Conservation (phyloP, 2,329 filamentous ascomycete genomes). For the Phaeoacremonium minimum region DNA sequence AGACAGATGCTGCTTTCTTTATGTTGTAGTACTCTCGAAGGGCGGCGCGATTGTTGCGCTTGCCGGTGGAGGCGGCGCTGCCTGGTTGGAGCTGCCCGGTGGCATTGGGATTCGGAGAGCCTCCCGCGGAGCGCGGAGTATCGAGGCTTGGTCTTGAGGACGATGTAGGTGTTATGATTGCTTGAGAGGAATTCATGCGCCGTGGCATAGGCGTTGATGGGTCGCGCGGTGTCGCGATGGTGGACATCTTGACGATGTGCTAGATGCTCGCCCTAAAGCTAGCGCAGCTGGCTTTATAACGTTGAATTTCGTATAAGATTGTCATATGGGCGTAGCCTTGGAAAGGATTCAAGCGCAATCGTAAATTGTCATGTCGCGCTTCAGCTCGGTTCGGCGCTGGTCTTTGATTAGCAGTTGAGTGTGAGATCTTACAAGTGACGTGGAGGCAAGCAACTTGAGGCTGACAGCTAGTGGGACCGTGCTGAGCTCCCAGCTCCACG, state of each 20-base stretch:
- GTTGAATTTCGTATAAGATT: no score
- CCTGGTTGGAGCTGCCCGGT: constrained; percentile 11
- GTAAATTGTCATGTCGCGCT: no score
- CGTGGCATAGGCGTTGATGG: constrained; percentile 53
- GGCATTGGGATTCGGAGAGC: constrained; percentile 43
- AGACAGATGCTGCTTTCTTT: constrained; percentile 38
- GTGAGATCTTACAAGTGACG: no score
- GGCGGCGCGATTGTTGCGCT: constrained; percentile 72
- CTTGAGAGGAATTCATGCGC: constrained; percentile 44
- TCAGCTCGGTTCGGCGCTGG: no score
- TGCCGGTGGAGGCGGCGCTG: constrained; percentile 21
- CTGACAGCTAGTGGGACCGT: no score
- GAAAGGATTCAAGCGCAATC: no score
- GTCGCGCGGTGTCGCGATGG: constrained; percentile 60
- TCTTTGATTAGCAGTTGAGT: no score
- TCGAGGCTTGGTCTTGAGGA: constrained; percentile 75
- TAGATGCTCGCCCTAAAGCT: no score
- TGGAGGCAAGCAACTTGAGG: no score
- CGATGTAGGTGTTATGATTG: constrained; percentile 62
- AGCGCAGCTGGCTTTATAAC: no score
- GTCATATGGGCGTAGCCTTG: no score
- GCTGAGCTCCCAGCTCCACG: no score
- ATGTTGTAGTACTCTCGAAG: constrained; percentile 95
- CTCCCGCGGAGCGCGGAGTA: constrained; percentile 52
- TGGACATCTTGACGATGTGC: constrained; percentile 48